phyloP scores from a whole-genome alignment of 2,329 filamentous ascomycete species.

The Colletotrichum lentis region DNA sequence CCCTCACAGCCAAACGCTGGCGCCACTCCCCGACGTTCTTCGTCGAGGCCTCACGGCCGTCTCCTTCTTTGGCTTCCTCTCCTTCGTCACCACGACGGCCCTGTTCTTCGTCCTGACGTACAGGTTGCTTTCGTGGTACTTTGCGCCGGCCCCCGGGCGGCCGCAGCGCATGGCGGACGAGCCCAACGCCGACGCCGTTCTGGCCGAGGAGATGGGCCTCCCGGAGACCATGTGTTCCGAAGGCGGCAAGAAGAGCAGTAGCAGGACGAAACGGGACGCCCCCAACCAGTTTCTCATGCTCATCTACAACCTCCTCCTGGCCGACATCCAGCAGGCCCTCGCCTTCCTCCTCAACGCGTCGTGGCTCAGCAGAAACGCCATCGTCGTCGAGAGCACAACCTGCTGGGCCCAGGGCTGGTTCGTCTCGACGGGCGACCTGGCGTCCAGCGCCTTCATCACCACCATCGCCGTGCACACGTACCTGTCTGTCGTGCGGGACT shows the following conservation, averaged over 20 bases:
- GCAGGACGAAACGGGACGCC: slow-evolving; percentile 35
- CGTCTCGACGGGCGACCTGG: slow-evolving; percentile 64
- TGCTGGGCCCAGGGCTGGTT: slow-evolving; percentile 67
- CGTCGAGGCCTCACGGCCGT: slow-evolving; percentile 49
- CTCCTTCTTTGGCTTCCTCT: slow-evolving; percentile 48
- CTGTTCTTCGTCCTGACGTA: slow-evolving; percentile 48
- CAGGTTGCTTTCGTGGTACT: slow-evolving; percentile 49
- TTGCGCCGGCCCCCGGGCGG: slow-evolving; percentile 39
- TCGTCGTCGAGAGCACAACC: slow-evolving; percentile 56
- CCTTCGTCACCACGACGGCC: slow-evolving; percentile 47
- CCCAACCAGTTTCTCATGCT: slow-evolving; percentile 66
- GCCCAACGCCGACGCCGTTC: slow-evolving; percentile 46
- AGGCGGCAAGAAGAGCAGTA: slow-evolving; percentile 32
- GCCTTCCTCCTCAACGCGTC: slow-evolving; percentile 65
- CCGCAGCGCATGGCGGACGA: slow-evolving; percentile 43
- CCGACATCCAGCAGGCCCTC: slow-evolving; percentile 65
- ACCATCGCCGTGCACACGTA: slow-evolving; percentile 67
- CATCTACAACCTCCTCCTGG: slow-evolving; percentile 66
- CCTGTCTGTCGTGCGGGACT: slow-evolving; percentile 60
- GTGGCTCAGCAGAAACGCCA: slow-evolving; percentile 57
- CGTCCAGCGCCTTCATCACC: slow-evolving; percentile 65
- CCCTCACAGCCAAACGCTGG: slow-evolving; percentile 41
- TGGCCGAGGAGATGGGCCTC: slow-evolving; percentile 39
- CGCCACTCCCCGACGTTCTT: slow-evolving; percentile 48
- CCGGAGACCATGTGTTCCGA: slow-evolving; percentile 41